phyloP scores from a whole-genome alignment of 345 rosid species.

The Geranium rotundifolium region DNA sequence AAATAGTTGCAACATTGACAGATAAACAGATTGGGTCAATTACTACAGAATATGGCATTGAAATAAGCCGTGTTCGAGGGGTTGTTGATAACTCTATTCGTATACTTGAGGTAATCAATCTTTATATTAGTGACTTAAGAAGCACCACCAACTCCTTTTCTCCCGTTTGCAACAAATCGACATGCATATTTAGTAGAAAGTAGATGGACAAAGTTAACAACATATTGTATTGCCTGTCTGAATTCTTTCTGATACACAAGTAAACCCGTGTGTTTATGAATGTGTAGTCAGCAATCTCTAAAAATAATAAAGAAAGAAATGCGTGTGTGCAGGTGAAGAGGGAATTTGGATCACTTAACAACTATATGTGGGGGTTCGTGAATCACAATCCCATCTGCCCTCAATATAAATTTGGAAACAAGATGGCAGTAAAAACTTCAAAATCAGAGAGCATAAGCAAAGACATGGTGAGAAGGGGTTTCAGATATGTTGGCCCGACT shows the following conservation, averaged over 20 bases:
- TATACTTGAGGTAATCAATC: slow-evolving; percentile 37
- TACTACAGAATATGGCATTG: slow-evolving; percentile 33
- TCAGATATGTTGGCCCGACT: slow-evolving; percentile 50
- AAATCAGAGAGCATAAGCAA: slow-evolving; percentile 64
- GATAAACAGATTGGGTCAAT: slow-evolving; percentile 42
- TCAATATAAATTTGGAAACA: slow-evolving; percentile 45
- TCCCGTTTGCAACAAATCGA: too few species aligned
- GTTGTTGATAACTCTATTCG: slow-evolving; percentile 46
- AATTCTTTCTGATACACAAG: too few species aligned
- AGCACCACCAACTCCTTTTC: too few species aligned
- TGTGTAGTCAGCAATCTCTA: too few species aligned
- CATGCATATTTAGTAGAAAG: too few species aligned
- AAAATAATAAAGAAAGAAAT: background rate
- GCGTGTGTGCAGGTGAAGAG: slow-evolving; percentile 21
- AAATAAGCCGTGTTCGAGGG: slow-evolving; percentile 39
- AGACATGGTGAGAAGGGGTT: slow-evolving; percentile 62
- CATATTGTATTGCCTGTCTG: too few species aligned
- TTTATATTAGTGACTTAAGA: too few species aligned
- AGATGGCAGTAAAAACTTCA: slow-evolving; percentile 56
- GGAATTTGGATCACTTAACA: slow-evolving; percentile 44
- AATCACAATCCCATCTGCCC: slow-evolving; percentile 41
- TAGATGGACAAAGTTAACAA: too few species aligned
- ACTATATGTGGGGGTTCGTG: slow-evolving; percentile 49
- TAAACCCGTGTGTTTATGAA: too few species aligned
- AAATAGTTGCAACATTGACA: slow-evolving; percentile 23